Base-by-base conservation (phyloP, 495 filamentous ascomycete species). In the Rostrohypoxylon terebratum region DNA sequence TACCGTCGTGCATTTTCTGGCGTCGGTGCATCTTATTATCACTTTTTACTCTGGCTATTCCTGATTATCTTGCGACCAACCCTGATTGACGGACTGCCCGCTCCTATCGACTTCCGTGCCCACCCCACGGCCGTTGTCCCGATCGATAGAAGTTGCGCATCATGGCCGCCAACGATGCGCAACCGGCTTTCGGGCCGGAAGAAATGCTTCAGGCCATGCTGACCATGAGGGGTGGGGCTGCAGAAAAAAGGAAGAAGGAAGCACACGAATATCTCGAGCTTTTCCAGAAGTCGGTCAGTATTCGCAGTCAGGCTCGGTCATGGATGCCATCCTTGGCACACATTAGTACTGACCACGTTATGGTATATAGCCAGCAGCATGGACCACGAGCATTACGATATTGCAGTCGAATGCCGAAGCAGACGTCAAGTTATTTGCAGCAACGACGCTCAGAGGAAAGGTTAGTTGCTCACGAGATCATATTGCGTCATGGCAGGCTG, bases 401-500 rank as follows among this genome's bases (percentile, higher is more conserved):
- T 81, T 99, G 68, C 92, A 97, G 79, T 90, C 91, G 16, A 79
- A 89, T 50, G 87, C 90, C 45, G 89, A 93, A 63, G 85, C 90
- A 31, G 94, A 96, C 77, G 92, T 92, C 23, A 96, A 95, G 81
- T 84, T 98, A 66, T 99, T 99, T 80, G 96, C 96, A 6, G 96
- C 96, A 59, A 97, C 94, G 31, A 98, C 96, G 48, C 83, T 99
- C 77, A 97, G 96, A 83, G 96, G 96, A 81, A 99, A 99, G 90
- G 96, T 98, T 85, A 75, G 67, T 69, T 63, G 66, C 48, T 57
- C 18, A 48, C 13, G 48, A 36, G 36, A 34, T 2, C 1, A 31
- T 18, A 38, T 54, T 55, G 23, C 28, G 28, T 55, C 20, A 31
- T 74, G 23, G 20, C 14, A 33, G 33, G 21, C 40, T 14, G 11